Conservation (phyloP, 305 asterid genomes). For the Fraxinus xanthoxyloides region DNA sequence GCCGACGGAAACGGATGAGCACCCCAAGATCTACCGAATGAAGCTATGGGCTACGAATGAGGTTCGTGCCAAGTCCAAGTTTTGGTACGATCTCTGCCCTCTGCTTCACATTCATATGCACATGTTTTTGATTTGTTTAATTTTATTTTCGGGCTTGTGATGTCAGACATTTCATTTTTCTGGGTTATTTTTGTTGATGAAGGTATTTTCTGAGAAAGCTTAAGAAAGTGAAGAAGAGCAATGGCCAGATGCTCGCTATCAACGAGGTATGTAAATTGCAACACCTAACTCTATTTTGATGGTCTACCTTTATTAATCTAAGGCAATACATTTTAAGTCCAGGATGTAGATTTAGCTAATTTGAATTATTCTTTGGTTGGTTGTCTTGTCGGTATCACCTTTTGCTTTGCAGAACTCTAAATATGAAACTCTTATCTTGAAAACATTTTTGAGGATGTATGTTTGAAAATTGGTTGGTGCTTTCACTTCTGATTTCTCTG, state of each 20-base stretch:
- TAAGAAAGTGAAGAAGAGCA: slow-evolving; percentile 58
- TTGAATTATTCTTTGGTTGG: not conserved
- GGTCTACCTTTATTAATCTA: not conserved
- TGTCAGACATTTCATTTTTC: not conserved
- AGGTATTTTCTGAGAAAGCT: slow-evolving; percentile 65
- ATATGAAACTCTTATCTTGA: not conserved
- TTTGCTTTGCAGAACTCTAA: not conserved
- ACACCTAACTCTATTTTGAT: not conserved
- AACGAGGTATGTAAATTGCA: slow-evolving; percentile 38
- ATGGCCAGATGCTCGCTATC: slow-evolving; percentile 56
- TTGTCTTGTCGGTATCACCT: not conserved
- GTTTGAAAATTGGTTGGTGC: not conserved
- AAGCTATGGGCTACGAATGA: slow-evolving; percentile 74
- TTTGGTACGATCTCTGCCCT: slow-evolving; percentile 33
- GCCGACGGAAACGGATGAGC: slow-evolving; percentile 63
- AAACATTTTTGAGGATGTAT: not conserved
- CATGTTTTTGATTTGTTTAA: not conserved
- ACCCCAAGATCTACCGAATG: slow-evolving; percentile 74
- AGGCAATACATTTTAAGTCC: not conserved
- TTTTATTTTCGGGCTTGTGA: not conserved
- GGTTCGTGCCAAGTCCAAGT: slow-evolving; percentile 66
- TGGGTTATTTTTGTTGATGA: not conserved
- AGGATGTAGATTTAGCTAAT: not conserved
- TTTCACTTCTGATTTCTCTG: not conserved
- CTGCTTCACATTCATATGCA: not conserved